Conservation (phyloP, 1,284 basidiomycete species). For the Rhodotorula sp. region DNA sequence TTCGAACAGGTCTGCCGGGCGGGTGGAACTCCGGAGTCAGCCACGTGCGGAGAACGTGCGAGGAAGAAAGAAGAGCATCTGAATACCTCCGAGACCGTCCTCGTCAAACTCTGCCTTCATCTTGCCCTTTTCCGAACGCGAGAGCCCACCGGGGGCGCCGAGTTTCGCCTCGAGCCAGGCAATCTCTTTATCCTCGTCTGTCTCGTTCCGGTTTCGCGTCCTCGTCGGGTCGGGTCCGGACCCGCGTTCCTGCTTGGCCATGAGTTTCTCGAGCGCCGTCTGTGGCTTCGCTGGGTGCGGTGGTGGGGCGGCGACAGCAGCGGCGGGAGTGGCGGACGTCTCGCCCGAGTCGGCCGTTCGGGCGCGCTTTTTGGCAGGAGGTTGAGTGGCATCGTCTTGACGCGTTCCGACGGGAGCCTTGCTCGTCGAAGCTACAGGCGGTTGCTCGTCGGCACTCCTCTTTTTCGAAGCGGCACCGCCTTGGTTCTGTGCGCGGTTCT, state of each 20-base stretch:
- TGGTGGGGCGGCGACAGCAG: background rate
- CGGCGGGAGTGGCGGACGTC: background rate
- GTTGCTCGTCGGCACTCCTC: background rate
- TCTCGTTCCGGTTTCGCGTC: constrained; percentile 53
- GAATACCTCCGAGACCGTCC: constrained; percentile 61
- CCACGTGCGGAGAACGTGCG: background rate
- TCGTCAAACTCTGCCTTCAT: constrained; percentile 51
- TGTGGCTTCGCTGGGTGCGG: constrained; percentile 5
- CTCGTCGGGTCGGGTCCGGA: constrained; percentile 32
- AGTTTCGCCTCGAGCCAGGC: constrained; percentile 71
- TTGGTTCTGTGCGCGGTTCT: constrained; percentile 55
- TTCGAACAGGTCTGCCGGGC: constrained; percentile 43
- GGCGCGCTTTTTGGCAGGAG: constrained; percentile 7
- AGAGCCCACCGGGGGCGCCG: constrained; percentile 46
- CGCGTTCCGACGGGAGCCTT: constrained; percentile 45
- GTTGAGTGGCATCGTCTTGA: background rate
- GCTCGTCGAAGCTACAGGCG: constrained; percentile 45
- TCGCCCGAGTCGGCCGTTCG: background rate
- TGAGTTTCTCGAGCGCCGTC: constrained; percentile 36
- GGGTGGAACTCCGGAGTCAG: background rate
- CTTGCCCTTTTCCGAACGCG: constrained; percentile 50
- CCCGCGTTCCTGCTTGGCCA: constrained; percentile 42
- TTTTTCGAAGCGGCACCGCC: background rate
- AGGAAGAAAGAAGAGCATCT: constrained; percentile 49
- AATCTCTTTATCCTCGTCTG: constrained; percentile 73